Base-by-base conservation (phyloP, 148 eudicot genomes). In the Amaranthus palmeri region DNA sequence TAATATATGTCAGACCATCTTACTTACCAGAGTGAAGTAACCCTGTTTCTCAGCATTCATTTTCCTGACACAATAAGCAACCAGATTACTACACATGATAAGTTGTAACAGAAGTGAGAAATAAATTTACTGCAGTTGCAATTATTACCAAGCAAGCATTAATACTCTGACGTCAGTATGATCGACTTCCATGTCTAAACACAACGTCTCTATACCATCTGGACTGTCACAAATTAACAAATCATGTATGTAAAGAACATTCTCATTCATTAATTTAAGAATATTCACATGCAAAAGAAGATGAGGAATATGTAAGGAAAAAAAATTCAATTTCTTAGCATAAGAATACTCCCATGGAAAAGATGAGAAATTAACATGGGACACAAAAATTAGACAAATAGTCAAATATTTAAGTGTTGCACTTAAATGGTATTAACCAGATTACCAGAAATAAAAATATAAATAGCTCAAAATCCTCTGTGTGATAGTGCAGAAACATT, bases 1-100 rank as follows among this genome's bases (percentile, higher is more conserved):
- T 41, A 55, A 57, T 53, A 66, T 40, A 44, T 54, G 54, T 41
- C 6, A 51, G 49, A 68, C 51, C 14, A 61, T 60, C 54, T 66
- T 77, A 64, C 91, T 83, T 91, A 95, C 98, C 92, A 82, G 70
- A 65, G 92, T 85, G 74, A 95, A 91, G 74, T 88, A 95, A 52
- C 96, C 98, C 79, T 95, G 98, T 76, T 81, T 91, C 81, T 88
- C 88, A 36, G 97, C 87, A 75, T 81, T 85, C 93, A 95, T 93
- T 84, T 93, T 93, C 98, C 98, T 93, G 89, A 40, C 69, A 82
- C 44, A 60, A 3, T 50, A 8, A 61, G 47, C 50, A 13, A 45
- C 70, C 65, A 70, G 67, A 17, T 43, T 7, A 76, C 44, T 41
- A 68, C 56, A 10, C 5, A 17, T 41, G 78, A 46, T 67, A 77